A percentile compares a stretch with the other conserved stretches of the same genome.
These are phyloP conservation scores for Leccinum pallidistipes DNA, from an alignment of 1,284 basidiomycete genomes.

Conservation along the genomic window DNA sequence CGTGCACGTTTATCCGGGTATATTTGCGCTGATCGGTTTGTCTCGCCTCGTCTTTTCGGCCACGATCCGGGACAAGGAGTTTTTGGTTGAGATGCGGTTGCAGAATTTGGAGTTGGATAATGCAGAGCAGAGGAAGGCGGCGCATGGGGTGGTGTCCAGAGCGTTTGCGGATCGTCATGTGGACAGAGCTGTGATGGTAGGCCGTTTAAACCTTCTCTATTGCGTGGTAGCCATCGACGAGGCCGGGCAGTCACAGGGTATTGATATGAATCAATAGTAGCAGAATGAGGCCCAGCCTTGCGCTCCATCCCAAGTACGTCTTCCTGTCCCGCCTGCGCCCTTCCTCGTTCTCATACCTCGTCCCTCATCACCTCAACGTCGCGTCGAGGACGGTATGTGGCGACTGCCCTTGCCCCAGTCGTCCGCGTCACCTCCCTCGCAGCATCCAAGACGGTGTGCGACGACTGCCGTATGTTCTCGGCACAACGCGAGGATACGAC, in stretches of 20 bases:
- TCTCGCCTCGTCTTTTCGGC: slow-evolving; percentile 46
- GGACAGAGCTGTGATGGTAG: not conserved
- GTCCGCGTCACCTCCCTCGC: no score
- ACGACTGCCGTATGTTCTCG: no score
- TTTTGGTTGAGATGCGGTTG: slow-evolving; percentile 78
- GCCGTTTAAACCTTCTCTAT: not conserved
- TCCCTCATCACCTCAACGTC: no score
- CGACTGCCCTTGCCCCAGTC: no score
- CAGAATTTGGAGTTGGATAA: slow-evolving; percentile 58
- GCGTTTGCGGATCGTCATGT: not conserved
- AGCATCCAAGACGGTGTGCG: no score
- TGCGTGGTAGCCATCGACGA: not conserved
- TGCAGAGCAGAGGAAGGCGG: slow-evolving; percentile 10
- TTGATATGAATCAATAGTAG: no score
- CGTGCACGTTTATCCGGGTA: slow-evolving; percentile 68
- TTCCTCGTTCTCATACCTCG: no score
- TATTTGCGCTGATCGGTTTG: slow-evolving; percentile 60
- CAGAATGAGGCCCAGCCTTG: no score
- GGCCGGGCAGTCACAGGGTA: not conserved
- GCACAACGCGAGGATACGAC: no score
- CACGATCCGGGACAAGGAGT: slow-evolving; percentile 76
- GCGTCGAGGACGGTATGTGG: no score
- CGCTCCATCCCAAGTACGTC: no score
- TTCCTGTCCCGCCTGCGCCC: no score
- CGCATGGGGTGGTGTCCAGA: not conserved